Base-by-base conservation (phyloP, 768 basidiomycete genomes). In the Auricularia auricula-judae region DNA sequence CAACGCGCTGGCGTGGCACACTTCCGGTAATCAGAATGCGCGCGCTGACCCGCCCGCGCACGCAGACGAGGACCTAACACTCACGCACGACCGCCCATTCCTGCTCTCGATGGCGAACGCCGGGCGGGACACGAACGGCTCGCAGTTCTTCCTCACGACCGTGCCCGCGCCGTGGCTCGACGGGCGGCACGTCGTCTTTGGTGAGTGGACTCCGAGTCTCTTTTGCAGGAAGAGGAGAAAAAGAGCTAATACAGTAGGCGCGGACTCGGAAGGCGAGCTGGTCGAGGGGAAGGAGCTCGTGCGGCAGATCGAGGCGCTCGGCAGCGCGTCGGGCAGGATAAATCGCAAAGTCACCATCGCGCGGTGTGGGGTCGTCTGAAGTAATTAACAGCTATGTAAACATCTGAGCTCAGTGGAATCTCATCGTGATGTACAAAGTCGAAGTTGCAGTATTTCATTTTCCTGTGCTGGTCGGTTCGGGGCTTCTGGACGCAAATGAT, bases 61-160 rank as follows among this genome's bases (percentile, higher is more conserved):
- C 64, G 65, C 72, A 84, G 94, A 96, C 71, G 94, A 96, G 78
- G 95, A 94, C 81, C 90, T 91, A 75, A 69, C 78, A 67, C 71
- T 85, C 66, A 86, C 84, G 75, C 94, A 97, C 80, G 80, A 75
- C 65, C 87, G 86, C 71, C 81, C 80, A 23, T 84, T 84, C 62
- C 72, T 87, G 58, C 78, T 90, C 43, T 88, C 86, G 62, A 89
- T 89, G 86, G 91, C 91, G 33, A 93, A 94, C 71, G 82, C 86
- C 3, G 88, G 87, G 35, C 76, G 75, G 71, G 85, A 92, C 78
- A 94, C 93, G 68, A 95, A 95, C 71, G 91, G 89, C 14, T 81
- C 84, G 14, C 88, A 93, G 74, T 94, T 95, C 83, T 93, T 96
- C 81, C 86, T 95, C 78, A 92, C 89, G 67, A 94, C 91, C 47